phyloP scores from a whole-genome alignment of 225 moss, liverwort and hornwort genomes.

The Sphagnum tenellum region DNA sequence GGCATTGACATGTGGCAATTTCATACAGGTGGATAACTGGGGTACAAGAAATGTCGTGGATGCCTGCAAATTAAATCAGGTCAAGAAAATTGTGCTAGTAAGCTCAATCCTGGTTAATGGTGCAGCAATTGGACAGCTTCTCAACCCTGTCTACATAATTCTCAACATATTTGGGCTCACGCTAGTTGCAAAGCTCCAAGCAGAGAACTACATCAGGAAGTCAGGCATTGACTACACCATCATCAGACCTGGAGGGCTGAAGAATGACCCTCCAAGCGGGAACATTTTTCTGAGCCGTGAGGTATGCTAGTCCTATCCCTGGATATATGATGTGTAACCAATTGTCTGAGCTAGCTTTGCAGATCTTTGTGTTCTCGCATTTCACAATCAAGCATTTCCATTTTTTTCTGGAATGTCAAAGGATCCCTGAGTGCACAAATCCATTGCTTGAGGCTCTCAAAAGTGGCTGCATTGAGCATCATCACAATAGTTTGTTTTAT shows the following conservation, averaged over 20 bases:
- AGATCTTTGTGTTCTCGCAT: too few relatives aligned
- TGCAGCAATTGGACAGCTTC: constrained; percentile 61
- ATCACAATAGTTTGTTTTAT: too few relatives aligned
- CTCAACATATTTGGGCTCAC: constrained; percentile 79
- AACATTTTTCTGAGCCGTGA: constrained; percentile 53
- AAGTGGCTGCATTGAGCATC: too few relatives aligned
- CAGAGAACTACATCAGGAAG: constrained; percentile 66
- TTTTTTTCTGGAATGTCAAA: too few relatives aligned
- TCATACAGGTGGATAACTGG: constrained; percentile 56
- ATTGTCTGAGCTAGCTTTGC: too few relatives aligned
- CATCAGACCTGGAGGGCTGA: constrained; percentile 78
- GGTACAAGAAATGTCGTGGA: constrained; percentile 74
- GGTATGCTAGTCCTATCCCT: constrained; percentile 12
- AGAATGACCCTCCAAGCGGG: constrained; percentile 66
- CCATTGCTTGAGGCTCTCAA: too few relatives aligned
- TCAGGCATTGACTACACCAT: constrained; percentile 85
- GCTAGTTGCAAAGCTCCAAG: constrained; percentile 71
- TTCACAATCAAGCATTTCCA: too few relatives aligned
- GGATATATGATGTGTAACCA: too few relatives aligned
- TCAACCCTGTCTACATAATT: constrained; percentile 72
- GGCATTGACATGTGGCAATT: background rate
- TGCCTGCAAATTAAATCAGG: constrained; percentile 45
- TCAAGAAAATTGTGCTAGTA: constrained; percentile 57
- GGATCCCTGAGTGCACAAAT: too few relatives aligned
- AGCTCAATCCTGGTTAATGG: constrained; percentile 73